Evolutionary conservation across 106 monocot genomes (phyloP).

Genomic region (Platanthera guangdongensis): DNA sequence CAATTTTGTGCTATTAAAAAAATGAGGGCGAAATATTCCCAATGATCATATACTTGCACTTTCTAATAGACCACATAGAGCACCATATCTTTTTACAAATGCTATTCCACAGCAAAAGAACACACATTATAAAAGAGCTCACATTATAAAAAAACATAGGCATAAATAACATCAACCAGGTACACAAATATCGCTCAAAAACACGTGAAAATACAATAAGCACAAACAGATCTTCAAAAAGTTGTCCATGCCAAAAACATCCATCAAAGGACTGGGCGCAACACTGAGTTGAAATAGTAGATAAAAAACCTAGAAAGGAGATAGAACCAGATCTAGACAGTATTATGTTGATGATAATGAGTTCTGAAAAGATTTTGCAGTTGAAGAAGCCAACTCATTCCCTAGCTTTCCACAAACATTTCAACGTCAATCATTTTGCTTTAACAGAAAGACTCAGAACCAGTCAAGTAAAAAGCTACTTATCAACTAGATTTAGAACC

Average conservation of each 20-base stretch:
- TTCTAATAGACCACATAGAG: too few species aligned
- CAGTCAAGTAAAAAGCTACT: background rate
- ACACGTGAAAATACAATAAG: background rate
- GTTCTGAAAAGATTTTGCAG: background rate
- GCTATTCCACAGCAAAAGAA: too few species aligned
- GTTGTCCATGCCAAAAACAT: background rate
- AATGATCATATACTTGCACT: too few species aligned
- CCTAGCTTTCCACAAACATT: background rate
- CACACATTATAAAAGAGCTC: too few species aligned
- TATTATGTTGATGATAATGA: background rate
- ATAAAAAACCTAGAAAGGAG: background rate
- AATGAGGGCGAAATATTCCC: too few species aligned
- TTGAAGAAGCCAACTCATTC: background rate
- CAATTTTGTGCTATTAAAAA: too few species aligned
- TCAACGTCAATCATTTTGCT: background rate
- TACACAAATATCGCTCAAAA: too few species aligned
- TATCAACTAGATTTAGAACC: constrained; percentile 7
- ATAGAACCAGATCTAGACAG: background rate
- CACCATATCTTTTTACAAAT: too few species aligned
- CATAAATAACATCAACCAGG: too few species aligned
- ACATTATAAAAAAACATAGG: too few species aligned
- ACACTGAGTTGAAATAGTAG: background rate
- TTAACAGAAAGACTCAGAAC: background rate
- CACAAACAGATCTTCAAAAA: background rate
- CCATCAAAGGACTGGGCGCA: background rate